phyloP scores from a whole-genome alignment of 225 moss, liverwort and hornwort genomes.

The Sphagnum tenellum region DNA sequence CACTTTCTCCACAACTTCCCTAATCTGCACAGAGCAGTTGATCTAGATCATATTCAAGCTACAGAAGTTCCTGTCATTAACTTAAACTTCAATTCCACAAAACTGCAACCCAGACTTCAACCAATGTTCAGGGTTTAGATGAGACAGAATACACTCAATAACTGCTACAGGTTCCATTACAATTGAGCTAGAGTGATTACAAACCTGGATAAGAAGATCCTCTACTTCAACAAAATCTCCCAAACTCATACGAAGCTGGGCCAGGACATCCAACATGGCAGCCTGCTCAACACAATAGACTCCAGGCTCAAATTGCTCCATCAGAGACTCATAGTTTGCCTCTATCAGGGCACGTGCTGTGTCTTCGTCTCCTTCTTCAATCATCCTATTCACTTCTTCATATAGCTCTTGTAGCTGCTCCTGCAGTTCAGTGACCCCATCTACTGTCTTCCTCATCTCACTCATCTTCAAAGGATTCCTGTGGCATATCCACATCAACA shows the following conservation, averaged over 20 bases:
- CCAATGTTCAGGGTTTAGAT: no score
- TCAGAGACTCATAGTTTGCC: slow-evolving; percentile 65
- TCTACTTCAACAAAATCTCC: slow-evolving; percentile 63
- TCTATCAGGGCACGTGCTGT: slow-evolving; percentile 65
- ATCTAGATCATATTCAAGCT: no score
- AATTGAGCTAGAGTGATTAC: no score
- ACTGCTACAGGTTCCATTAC: no score
- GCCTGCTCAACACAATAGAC: slow-evolving; percentile 76
- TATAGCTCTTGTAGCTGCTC: slow-evolving; percentile 69
- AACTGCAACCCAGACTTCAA: no score
- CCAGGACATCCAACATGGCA: slow-evolving; percentile 83
- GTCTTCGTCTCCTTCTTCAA: slow-evolving; percentile 73
- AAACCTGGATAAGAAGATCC: slow-evolving; percentile 44
- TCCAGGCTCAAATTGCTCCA: slow-evolving; percentile 73
- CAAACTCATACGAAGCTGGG: slow-evolving; percentile 77
- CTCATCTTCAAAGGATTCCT: slow-evolving; percentile 35
- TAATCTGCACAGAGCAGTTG: slow-evolving; percentile 31
- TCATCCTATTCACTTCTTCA: slow-evolving; percentile 57
- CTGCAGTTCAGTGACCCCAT: slow-evolving; percentile 53
- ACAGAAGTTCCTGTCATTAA: no score
- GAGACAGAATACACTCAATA: no score
- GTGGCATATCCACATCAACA: neutral
- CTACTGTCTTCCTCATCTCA: slow-evolving; percentile 39
- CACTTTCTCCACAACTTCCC: slow-evolving; percentile 46
- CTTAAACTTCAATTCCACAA: no score